Evolutionary conservation across 208 protist species (phyloP).

Genomic region (Acanthamoeba castellanii): DNA sequence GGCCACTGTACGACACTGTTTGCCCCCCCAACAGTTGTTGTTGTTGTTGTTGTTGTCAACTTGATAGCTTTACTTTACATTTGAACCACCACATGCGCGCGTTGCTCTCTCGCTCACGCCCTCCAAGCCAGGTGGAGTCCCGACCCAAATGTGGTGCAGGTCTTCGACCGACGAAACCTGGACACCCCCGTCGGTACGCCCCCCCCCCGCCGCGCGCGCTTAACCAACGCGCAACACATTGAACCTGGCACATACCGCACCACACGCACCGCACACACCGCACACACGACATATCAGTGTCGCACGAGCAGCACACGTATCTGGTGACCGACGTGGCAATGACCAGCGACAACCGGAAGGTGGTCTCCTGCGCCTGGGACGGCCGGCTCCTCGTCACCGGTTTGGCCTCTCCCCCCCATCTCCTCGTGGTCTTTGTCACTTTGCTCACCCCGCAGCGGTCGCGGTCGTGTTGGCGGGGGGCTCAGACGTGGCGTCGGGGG

Average conservation of each 20-base stretch:
- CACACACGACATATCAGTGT: neutral
- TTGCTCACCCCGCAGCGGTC: too few species aligned
- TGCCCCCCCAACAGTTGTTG: neutral
- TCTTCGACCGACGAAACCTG: neutral
- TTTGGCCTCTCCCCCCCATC: neutral
- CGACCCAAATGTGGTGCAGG: neutral
- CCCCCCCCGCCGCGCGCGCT: neutral
- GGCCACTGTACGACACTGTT: neutral
- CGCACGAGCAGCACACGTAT: neutral
- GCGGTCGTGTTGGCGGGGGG: neutral
- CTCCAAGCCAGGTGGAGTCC: too few species aligned
- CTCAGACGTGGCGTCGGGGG: neutral
- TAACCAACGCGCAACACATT: neutral
- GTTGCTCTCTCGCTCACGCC: too few species aligned
- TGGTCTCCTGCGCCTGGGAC: constrained; percentile 26
- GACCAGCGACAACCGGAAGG: neutral
- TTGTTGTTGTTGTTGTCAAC: too few species aligned
- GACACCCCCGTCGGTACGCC: neutral
- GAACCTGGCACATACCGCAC: too few species aligned
- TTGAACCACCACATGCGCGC: too few species aligned
- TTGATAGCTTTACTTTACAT: too few species aligned
- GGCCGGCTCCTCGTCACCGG: neutral
- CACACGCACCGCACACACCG: neutral
- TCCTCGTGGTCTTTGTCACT: too few species aligned
- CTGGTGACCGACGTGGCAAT: neutral